phyloP scores from a whole-genome alignment of 2,329 filamentous ascomycete species.

The Orbilia oligospora region DNA sequence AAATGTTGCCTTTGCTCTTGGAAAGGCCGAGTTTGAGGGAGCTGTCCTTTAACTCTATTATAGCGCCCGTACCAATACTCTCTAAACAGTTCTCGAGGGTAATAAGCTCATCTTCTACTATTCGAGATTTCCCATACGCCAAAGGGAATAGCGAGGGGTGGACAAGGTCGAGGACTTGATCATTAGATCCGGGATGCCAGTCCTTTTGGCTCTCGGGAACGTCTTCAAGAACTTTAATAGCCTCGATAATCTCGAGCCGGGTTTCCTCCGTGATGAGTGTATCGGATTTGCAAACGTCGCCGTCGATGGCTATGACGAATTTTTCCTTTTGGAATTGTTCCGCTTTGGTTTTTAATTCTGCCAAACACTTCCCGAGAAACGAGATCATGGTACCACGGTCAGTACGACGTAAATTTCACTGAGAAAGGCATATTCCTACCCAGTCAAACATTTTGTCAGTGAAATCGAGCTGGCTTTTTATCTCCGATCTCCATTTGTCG shows the following conservation, averaged over 20 bases:
- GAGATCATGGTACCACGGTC: not conserved
- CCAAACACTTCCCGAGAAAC: slow-evolving; percentile 65
- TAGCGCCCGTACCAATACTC: not conserved
- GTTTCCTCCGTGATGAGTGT: slow-evolving; percentile 67
- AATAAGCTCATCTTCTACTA: slow-evolving; percentile 59
- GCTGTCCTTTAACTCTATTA: not conserved
- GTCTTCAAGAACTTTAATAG: slow-evolving; percentile 70
- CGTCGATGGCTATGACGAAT: slow-evolving; percentile 70
- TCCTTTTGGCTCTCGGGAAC: slow-evolving; percentile 71
- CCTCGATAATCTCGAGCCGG: slow-evolving; percentile 66
- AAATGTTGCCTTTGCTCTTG: slow-evolving; percentile 13
- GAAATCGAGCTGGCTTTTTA: slow-evolving; percentile 65
- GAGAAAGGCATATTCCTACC: slow-evolving; percentile 61
- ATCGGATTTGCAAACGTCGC: slow-evolving; percentile 73
- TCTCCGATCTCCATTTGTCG: slow-evolving; percentile 66
- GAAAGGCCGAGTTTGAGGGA: not conserved
- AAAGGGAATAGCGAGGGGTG: slow-evolving; percentile 77
- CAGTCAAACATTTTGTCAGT: slow-evolving; percentile 66
- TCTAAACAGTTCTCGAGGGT: slow-evolving; percentile 37
- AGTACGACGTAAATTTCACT: not conserved
- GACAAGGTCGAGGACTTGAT: slow-evolving; percentile 74
- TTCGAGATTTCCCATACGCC: slow-evolving; percentile 68
- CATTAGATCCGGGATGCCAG: slow-evolving; percentile 74
- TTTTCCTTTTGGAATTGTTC: slow-evolving; percentile 67
- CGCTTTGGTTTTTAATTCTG: slow-evolving; percentile 72